Base-by-base conservation (phyloP, 2,329 filamentous ascomycete species). In the Phialophora verrucosa region DNA sequence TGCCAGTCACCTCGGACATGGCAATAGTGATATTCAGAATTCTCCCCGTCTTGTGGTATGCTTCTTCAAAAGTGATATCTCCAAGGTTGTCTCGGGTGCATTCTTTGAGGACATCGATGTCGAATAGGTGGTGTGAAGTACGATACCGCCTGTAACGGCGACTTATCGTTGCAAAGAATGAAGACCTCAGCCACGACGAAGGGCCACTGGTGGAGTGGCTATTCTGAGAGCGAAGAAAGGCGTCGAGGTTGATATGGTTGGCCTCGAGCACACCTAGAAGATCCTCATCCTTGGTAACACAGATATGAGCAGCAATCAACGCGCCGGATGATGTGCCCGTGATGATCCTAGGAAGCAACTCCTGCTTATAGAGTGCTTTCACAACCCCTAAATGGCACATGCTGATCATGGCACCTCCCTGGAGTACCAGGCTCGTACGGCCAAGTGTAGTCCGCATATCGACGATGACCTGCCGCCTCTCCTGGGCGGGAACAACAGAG, bases 21-120 rank as follows among this genome's bases (percentile, higher is more conserved):
- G 93, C 97, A 5, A 98, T 93, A 65, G 91, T 93, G 49, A 98
- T 97, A 76, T 97, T 98, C 74, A 97, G 86, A 68, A 97, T 94
- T 66, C 93, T 87, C 31, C 92, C 87, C 0, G 93, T 97, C n/a
- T 93, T 89, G 75, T 97, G 96, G 80, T 98, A 97, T 0, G 93
- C 92, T 78, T 98, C 94, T 74, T 94, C 91, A 72, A 98, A 98
- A 0, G 94, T 98, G 73, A 97, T 90, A 73, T 97, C 91, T 42
- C 93, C 93, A 4, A 97, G 84, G 73, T 95, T 82, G 38, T 84
- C 84, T 63, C 87, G 86, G 91, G 97, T 95, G 7, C 96, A 92
- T 55, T 90, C 85, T 1, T 87, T 89, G 55, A 97, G 81, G 76
- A 97, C 88, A 27, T 87, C 86, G 72, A 95, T 96, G 74, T 97